These are phyloP conservation scores for Orychophragmus violaceus DNA, from an alignment of 345 rosid genomes.

Conservation along the genomic window DNA sequence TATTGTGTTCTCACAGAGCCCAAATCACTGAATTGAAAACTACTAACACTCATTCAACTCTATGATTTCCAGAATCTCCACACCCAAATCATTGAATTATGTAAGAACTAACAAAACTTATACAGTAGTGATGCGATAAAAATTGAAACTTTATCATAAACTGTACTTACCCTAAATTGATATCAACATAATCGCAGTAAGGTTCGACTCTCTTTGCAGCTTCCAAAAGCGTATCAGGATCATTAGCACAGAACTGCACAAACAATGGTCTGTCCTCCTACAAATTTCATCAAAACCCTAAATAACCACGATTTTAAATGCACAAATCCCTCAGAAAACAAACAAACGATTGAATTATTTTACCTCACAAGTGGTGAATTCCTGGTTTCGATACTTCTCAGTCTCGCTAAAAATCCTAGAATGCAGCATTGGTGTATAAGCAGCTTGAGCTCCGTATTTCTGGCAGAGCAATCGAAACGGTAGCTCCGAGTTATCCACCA, in stretches of 20 bases:
- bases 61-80: background rate
- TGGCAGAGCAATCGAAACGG: slow-evolving; percentile 93
- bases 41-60: background rate
- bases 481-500: slow-evolving; percentile 98
- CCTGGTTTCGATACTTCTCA: slow-evolving; percentile 68
- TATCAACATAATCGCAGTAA: slow-evolving; percentile 85
- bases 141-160: background rate
- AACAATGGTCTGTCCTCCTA: slow-evolving; percentile 95
- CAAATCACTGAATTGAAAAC: background rate
- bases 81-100: background rate
- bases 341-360: background rate
- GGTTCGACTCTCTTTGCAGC: slow-evolving; percentile 83
- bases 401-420: slow-evolving; percentile 74
- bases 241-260: slow-evolving; percentile 97
- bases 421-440: slow-evolving; percentile 93
- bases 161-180: slow-evolving; percentile 74
- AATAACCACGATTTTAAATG: background rate
- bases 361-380: slow-evolving; percentile 90
- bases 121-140: background rate
- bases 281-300: slow-evolving; percentile 17
- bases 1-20: background rate
- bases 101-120: background rate
- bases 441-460: slow-evolving; percentile 88
- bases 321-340: background rate
- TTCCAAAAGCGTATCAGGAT: slow-evolving; percentile 64